These are phyloP conservation scores for Alectoria sarmentosa DNA, from an alignment of 495 filamentous ascomycete genomes.

Conservation along the genomic window DNA sequence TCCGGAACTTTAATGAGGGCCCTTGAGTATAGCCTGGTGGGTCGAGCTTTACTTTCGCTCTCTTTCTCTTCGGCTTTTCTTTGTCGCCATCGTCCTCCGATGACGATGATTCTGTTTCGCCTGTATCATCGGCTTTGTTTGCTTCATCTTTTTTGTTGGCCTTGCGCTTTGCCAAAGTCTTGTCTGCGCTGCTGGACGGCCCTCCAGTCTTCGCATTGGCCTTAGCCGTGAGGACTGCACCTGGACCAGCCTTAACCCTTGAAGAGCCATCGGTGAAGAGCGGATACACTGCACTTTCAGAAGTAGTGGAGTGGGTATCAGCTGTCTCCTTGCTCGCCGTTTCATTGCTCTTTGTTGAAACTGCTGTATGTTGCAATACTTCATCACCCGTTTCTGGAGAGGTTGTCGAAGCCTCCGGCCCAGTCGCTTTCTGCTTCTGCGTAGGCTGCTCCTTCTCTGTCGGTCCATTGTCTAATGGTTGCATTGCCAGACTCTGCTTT, in stretches of 20 bases:
- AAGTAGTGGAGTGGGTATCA: neutral
- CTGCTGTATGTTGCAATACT: neutral
- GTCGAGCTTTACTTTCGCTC: constrained; percentile 1
- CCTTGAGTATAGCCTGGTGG: neutral
- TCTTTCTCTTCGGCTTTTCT: constrained; percentile 2
- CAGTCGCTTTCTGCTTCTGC: neutral
- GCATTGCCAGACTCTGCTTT: neutral
- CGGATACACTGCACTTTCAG: neutral
- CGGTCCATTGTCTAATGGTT: neutral
- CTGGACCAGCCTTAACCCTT: neutral
- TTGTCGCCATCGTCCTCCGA: neutral
- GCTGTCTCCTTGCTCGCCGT: neutral
- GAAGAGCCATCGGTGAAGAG: neutral
- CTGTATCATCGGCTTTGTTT: neutral
- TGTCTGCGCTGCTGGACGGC: neutral
- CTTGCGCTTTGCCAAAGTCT: neutral
- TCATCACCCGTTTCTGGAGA: neutral
- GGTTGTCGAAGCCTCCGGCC: neutral
- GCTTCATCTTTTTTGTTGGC: neutral
- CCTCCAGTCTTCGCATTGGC: neutral
- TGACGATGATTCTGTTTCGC: neutral
- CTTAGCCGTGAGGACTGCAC: neutral
- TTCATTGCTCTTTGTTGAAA: neutral
- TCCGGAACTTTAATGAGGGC: neutral
- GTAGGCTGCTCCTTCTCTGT: neutral